Evolutionary conservation across 208 protist species (phyloP).

Genomic region (Kentomonas sorsogonicus): DNA sequence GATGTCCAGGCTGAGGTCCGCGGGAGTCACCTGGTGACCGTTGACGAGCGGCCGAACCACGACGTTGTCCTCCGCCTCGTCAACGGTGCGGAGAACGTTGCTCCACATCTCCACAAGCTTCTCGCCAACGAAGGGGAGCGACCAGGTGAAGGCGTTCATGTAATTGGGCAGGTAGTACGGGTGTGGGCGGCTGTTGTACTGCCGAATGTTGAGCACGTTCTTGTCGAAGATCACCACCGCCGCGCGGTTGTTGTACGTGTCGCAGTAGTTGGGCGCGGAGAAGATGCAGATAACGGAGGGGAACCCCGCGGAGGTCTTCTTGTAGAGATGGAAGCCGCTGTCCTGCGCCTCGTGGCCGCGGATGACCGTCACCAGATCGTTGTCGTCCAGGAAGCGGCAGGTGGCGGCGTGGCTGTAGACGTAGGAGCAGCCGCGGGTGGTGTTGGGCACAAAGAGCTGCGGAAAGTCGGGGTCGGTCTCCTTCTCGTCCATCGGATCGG

Average conservation of each 20-base stretch:
- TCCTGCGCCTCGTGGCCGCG: slow-evolving; percentile 95
- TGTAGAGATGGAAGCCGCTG: slow-evolving; percentile 92
- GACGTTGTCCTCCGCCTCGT: slow-evolving; percentile 49
- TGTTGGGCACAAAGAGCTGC: slow-evolving; percentile 66
- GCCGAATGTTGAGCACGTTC: slow-evolving; percentile 96
- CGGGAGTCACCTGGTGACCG: too few species aligned
- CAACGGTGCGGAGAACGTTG: slow-evolving; percentile 70
- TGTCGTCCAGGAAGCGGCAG: slow-evolving; percentile 91
- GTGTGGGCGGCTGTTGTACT: slow-evolving; percentile 94
- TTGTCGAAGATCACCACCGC: slow-evolving; percentile 91
- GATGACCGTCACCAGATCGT: slow-evolving; percentile 94
- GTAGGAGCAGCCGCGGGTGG: slow-evolving; percentile 82
- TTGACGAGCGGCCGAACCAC: slow-evolving; percentile 1
- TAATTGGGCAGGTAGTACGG: slow-evolving; percentile 98
- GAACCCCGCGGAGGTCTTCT: slow-evolving; percentile 87
- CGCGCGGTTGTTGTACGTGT: slow-evolving; percentile 96
- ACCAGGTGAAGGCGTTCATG: slow-evolving; percentile 97
- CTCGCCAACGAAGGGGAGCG: slow-evolving; percentile 95
- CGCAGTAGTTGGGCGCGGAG: slow-evolving; percentile 97
- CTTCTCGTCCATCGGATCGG: slow-evolving; percentile 90
- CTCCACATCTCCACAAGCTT: slow-evolving; percentile 91
- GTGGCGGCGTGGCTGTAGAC: slow-evolving; percentile 81
- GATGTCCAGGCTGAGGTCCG: slow-evolving; percentile 35
- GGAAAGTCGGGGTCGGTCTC: slow-evolving; percentile 35
- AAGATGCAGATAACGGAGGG: slow-evolving; percentile 96